Conservation (phyloP, 495 filamentous ascomycete species). For the Cladorrhinum samala region DNA sequence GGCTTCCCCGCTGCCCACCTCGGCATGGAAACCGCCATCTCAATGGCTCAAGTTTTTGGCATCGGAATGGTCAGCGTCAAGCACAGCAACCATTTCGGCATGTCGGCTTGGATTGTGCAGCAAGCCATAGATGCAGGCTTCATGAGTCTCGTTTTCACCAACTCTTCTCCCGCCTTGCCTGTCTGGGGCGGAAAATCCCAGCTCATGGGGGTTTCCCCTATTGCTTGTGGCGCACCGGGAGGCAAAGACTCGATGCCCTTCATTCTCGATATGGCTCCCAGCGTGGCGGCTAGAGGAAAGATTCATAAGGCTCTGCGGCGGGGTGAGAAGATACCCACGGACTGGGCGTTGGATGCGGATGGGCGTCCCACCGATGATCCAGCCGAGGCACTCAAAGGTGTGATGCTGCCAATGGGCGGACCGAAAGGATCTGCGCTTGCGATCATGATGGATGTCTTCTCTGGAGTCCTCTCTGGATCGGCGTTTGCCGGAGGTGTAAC, state of each 20-base stretch:
- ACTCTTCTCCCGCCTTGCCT: constrained; percentile 67
- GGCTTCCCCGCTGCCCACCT: constrained; percentile 60
- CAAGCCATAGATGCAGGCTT: constrained; percentile 65
- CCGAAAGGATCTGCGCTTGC: constrained; percentile 67
- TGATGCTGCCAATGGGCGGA: constrained; percentile 77
- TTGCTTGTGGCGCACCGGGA: constrained; percentile 68
- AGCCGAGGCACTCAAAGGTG: constrained; percentile 55
- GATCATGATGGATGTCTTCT: constrained; percentile 84
- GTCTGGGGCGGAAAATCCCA: constrained; percentile 63
- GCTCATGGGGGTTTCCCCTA: constrained; percentile 69
- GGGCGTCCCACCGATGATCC: constrained; percentile 65
- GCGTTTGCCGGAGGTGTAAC: constrained; percentile 69
- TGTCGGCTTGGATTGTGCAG: constrained; percentile 71
- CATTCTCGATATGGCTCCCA: constrained; percentile 75
- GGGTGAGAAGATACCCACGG: constrained; percentile 65
- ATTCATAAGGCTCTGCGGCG: constrained; percentile 66
- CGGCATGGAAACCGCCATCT: constrained; percentile 58
- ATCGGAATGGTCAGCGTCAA: constrained; percentile 69
- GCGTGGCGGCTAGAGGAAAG: constrained; percentile 66
- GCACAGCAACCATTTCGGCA: constrained; percentile 76
- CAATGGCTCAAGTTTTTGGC: constrained; percentile 58
- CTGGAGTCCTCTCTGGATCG: constrained; percentile 61
- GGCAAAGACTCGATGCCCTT: constrained; percentile 41
- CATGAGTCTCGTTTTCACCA: constrained; percentile 76
- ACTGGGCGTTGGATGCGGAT: constrained; percentile 69